These are phyloP conservation scores for Dalbergia oliveri DNA, from an alignment of 306 rosid species.

Conservation along the genomic window DNA sequence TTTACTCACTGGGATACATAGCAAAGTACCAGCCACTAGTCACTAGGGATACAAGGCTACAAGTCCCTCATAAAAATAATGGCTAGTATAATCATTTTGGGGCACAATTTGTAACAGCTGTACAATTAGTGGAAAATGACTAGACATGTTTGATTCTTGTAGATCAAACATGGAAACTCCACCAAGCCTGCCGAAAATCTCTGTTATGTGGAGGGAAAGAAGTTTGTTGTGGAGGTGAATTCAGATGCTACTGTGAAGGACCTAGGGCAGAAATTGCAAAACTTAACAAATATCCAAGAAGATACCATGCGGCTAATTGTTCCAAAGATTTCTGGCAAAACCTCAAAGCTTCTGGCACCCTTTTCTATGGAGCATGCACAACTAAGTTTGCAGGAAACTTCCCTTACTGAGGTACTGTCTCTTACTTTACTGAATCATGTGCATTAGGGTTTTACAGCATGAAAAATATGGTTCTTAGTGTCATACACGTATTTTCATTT, in stretches of 20 bases:
- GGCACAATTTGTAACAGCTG: not conserved
- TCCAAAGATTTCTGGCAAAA: conserved; percentile 60
- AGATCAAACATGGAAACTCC: conserved; percentile 71
- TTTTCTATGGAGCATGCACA: conserved; percentile 75
- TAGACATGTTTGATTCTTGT: conserved; percentile 41
- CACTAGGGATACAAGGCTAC: not conserved
- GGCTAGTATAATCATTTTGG: not conserved
- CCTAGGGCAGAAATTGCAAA: conserved; percentile 76
- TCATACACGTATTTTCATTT: not conserved
- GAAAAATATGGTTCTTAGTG: conserved; percentile 9
- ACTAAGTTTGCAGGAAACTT: conserved; percentile 71
- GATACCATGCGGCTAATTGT: conserved; percentile 89
- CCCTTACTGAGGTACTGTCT: conserved; percentile 67
- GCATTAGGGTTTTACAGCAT: conserved; percentile 12
- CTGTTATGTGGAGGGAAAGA: conserved; percentile 83
- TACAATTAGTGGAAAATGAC: conserved; percentile 1
- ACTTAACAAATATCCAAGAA: conserved; percentile 66
- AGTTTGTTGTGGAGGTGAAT: conserved; percentile 64
- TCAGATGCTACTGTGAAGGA: conserved; percentile 69
- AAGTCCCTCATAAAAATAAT: not conserved
- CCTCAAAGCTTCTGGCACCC: conserved; percentile 76
- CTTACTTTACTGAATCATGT: conserved; percentile 21
- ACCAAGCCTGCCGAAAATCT: conserved; percentile 48
- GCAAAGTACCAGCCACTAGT: not conserved
- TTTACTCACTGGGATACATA: not conserved